A percentile compares a stretch with the other conserved stretches of the same genome.
Conservation (phyloP, 2,329 filamentous ascomycete genomes). For the Penicillium glabrum region DNA sequence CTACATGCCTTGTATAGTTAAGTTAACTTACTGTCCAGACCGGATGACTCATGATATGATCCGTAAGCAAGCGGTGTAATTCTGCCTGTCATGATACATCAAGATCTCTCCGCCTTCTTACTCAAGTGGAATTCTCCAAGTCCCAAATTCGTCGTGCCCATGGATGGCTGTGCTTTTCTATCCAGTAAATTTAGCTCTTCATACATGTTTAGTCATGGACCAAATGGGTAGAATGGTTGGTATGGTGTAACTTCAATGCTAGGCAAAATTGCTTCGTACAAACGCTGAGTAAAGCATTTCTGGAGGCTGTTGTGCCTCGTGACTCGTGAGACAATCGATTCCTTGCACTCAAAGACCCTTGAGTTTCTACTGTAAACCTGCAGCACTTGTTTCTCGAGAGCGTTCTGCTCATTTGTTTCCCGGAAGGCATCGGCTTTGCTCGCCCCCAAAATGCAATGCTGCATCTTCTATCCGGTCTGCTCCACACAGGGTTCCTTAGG, state of each 20-base stretch:
- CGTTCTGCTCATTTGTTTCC: not conserved
- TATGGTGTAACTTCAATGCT: not conserved
- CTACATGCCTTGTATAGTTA: not conserved
- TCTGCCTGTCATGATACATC: not conserved
- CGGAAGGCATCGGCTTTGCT: not conserved
- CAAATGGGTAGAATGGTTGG: not conserved
- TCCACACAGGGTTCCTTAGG: not conserved
- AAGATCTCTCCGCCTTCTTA: not conserved
- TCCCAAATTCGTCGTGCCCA: not conserved
- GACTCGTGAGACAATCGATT: not conserved
- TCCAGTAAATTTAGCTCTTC: not conserved
- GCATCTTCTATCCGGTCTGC: not conserved
- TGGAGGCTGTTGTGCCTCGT: not conserved
- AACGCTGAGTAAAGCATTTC: not conserved
- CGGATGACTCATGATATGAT: not conserved
- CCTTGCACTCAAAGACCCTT: not conserved
- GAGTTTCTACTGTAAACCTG: not conserved
- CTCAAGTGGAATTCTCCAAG: not conserved
- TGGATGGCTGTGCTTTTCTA: too few species aligned
- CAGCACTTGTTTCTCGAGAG: not conserved
- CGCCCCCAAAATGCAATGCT: not conserved
- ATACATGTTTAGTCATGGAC: not conserved
- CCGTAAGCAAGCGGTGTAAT: not conserved
- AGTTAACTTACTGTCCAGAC: not conserved
- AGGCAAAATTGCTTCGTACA: not conserved